Evolutionary conservation across 106 monocot species (phyloP), one percentile per base, ranked within the genome.

Genomic region (Dactylorhiza incarnata): DNA sequence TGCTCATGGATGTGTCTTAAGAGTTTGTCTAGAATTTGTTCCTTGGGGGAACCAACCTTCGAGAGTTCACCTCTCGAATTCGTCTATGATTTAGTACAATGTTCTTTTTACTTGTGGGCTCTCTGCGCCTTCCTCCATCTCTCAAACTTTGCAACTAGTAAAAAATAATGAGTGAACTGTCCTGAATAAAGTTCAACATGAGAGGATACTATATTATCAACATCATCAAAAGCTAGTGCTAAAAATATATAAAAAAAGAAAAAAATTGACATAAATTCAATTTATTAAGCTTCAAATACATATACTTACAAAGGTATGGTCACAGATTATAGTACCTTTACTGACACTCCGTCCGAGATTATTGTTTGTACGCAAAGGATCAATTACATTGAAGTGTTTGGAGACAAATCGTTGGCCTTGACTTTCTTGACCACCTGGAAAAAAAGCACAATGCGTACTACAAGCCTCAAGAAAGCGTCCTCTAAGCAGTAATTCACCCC

Each of bases 261-360:
- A 11, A 10, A 29, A 12, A 52, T 11, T 29, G 29, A 29, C 11
- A 65, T 29, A 24, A 6, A 29, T 26, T 65, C 24, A 65, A 65
- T 65, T 20, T 4, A 24, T 22, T 23, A 22, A 24, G 23, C 23
- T 24, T 62, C 61, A 62, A 23, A 62, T 62, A 23, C 61, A 62
- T 62, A 8, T 22, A 8, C 22, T 62, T 62, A 19, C 61, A 62
- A 22, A 62, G 23, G 20, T 22, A 23, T 10, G 23, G 10, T 62
- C 24, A 23, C 61, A 62, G 61, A 8, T 62, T 23, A 62, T 62
- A 20, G 6, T 90, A 97, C 97, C 93, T 97, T 94, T 97, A 73
- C 91, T 93, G 17, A 93, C 93, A 78, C 93, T 97, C 8, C 97
- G 93, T 22, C 97, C 97, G 45, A 97, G 91, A 63, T 97, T 97